phyloP scores from a whole-genome alignment of 805 yeast genomes.

The Candida succiphila region DNA sequence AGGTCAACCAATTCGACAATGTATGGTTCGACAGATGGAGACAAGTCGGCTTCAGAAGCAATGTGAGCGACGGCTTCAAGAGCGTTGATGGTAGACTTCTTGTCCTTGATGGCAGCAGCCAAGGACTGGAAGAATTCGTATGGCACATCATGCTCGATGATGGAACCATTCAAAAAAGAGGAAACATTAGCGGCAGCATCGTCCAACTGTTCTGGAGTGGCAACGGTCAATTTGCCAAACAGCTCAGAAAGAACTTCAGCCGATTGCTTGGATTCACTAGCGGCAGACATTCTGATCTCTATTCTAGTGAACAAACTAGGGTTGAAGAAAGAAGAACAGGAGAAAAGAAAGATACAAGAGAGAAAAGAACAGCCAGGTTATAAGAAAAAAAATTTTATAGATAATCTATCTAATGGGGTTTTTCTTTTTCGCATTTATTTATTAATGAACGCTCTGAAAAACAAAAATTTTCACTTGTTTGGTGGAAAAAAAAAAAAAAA shows the following conservation, averaged over 20 bases:
- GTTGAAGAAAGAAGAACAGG: constrained; percentile 1
- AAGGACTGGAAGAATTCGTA: constrained; percentile 74
- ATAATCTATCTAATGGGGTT: no score
- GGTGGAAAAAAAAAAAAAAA: not conserved
- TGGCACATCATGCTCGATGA: constrained; percentile 98
- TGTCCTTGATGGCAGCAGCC: constrained; percentile 65
- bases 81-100: constrained; percentile 78
- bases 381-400: constrained; percentile 1
- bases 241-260: constrained; percentile 86
- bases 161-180: constrained; percentile 89
- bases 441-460: no score
- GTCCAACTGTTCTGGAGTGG: constrained; percentile 72
- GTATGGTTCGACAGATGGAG: constrained; percentile 95
- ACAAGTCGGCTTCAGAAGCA: constrained; percentile 66
- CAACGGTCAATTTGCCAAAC: constrained; percentile 85
- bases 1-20: constrained; percentile 67
- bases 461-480: no score
- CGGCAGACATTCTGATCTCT: constrained; percentile 14
- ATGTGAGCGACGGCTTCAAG: constrained; percentile 79
- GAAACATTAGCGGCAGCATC: constrained; percentile 86
- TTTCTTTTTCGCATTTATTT: no score
- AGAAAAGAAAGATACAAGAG: constrained; percentile 1
- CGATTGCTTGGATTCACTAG: constrained; percentile 53
- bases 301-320: not conserved
- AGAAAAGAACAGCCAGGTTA: constrained; percentile 2